Evolutionary conservation across 2,329 filamentous ascomycete species (phyloP), one percentile per base, ranked within the genome.

Genomic region (Talaromyces sp.): DNA sequence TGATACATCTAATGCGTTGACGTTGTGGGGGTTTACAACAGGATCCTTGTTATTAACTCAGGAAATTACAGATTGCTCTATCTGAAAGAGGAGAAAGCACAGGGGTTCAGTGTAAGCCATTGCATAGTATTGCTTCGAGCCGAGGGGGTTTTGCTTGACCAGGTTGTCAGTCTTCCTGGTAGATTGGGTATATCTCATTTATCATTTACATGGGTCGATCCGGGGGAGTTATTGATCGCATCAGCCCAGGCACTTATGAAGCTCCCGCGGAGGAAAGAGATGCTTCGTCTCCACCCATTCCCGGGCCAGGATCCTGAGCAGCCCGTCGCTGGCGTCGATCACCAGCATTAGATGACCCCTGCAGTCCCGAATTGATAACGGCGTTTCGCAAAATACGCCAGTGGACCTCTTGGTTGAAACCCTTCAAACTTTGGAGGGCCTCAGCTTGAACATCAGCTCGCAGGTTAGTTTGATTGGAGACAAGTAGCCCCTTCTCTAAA

Each of bases 311-410:
- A 27, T 27, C 24, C 9, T 4, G 24, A 27, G 5, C 24, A 27
- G 5, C 24, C 9, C 24, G 30, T 10, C 32, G 30, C 19, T 22
- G 27, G 19, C 16, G 8, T 48, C 59, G 49, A 50, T 54, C 55
- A 10, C 58, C 57, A 16, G 53, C 53, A 1, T 52, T 46, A 4
- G 68, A 55, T 11, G 57, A 71, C 58, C 92, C 80, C 60, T 95
- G 90, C 24, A 97, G 77, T 7, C 90, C 88, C 0, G 90, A 88
- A 24, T 86, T 83, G 4, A 86, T 71, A 54, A 96, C 83, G 61
- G 88, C 91, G 66, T 96, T 86, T 42, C 88, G 85, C 47, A 92
- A 80, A 47, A 97, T 79, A 39, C 90, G 85, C 61, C 95, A 81
- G 47, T 89, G 81, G 5, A 92, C 85, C 56, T 90, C 87, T 45